These are phyloP conservation scores for Arctostaphylos glauca DNA, from an alignment of 148 eudicot species.

Conservation along the genomic window DNA sequence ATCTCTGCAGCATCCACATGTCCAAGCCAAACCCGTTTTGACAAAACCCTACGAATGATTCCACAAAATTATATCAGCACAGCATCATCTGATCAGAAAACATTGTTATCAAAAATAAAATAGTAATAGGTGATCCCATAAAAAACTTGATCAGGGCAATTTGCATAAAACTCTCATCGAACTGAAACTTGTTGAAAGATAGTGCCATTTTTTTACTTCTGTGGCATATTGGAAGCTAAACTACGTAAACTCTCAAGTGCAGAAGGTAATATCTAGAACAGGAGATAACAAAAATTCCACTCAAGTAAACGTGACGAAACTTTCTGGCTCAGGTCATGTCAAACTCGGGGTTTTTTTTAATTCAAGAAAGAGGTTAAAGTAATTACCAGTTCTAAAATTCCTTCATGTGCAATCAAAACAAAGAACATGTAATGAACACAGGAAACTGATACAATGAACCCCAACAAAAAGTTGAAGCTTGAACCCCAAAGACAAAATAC, in stretches of 20 bases:
- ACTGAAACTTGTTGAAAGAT: neutral
- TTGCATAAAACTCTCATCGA: neutral
- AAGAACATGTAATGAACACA: neutral
- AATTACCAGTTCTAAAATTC: neutral
- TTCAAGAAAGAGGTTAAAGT: neutral
- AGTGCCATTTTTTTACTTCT: neutral
- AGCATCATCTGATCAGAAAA: neutral
- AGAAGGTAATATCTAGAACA: neutral
- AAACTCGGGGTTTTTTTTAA: neutral
- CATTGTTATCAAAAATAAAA: neutral
- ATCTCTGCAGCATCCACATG: slow-evolving; percentile 41
- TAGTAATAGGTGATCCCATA: neutral
- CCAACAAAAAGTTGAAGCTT: neutral
- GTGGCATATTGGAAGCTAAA: neutral
- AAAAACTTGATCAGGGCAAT: slow-evolving; percentile 1
- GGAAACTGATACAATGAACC: neutral
- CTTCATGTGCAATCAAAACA: neutral
- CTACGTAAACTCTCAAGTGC: neutral
- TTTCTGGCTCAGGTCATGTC: neutral
- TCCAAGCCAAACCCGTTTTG: slow-evolving; percentile 15
- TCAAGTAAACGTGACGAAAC: neutral
- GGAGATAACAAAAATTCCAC: neutral
- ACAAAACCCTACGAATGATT: slow-evolving; percentile 22
- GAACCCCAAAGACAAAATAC: neutral
- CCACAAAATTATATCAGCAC: slow-evolving; percentile 18